Evolutionary conservation across 2,329 filamentous ascomycete genomes (phyloP), one percentile per base, ranked within the genome.

Genomic region (Fusarium setosum): DNA sequence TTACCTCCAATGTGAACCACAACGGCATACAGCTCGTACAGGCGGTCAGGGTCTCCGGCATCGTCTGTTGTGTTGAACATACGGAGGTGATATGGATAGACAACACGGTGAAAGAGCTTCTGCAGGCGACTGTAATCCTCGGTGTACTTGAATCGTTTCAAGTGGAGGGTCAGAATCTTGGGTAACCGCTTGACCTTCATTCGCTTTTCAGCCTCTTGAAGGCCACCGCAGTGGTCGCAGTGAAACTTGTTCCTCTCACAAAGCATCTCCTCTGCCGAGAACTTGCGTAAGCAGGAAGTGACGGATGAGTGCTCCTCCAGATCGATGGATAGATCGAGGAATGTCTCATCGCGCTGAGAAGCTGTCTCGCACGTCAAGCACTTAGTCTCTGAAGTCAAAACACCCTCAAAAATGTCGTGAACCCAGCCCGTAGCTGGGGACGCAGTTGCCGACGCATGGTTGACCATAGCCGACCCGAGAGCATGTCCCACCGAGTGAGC

Each of bases 191-290:
- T 98, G 71, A 99, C 95, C 83, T 98, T 99, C 96, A 99, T 99
- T 66, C 96, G 88, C 83, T 98, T 99, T 78, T 99, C 96, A 0
- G 96, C 96, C 80, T 99, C 96, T 78, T 99, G 96, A 55, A 99
- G 82, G 4, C 96, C 96, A 52, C 96, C 96, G 71, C 96, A 99
- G 72, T 94, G 94, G 76, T 99, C 96, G 80, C 96, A 99, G 75
- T 99, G 95, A 69, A 99, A 99, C 76, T 99, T 99, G 82, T 99
- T 98, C 61, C 94, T 88, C 80, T 99, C 96, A 75, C 96, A 98
- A 58, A 99, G 86, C 93, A 98, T 97, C 78, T 99, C 96, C 73
- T 98, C 96, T 42, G 96, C 94, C 0, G 96, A 99, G 73, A 99
- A 99, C 73, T 97, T 97, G 59, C 93, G 88, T 66, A 99, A 80